Conservation (phyloP, 371 early-diverging fungal genomes). For the Mortierella sp. region DNA sequence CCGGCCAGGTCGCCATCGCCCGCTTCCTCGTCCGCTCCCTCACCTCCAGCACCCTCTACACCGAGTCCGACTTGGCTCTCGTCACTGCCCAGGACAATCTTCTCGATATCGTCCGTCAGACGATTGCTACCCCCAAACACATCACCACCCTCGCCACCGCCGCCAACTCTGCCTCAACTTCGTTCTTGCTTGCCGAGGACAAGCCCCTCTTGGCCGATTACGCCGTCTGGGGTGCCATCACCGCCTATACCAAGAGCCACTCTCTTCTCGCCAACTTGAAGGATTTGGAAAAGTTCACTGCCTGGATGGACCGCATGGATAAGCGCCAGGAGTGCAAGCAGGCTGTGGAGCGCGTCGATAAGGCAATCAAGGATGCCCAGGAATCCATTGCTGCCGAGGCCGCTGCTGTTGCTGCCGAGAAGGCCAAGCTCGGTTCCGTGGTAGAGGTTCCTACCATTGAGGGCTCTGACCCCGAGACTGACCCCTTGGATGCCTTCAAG, state of each 20-base stretch:
- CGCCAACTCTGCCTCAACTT: conserved; percentile 32
- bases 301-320: conserved; percentile 56
- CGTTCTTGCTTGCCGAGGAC: conserved; percentile 60
- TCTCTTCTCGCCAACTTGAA: conserved; percentile 48
- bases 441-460: conserved; percentile 52
- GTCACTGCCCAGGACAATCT: conserved; percentile 44
- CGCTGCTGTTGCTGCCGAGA: conserved; percentile 39
- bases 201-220: conserved; percentile 61
- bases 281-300: conserved; percentile 49
- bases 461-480: conserved; percentile 65
- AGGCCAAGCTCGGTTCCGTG: conserved; percentile 53
- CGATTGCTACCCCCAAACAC: conserved; percentile 44
- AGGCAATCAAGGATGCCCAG: conserved; percentile 56
- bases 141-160: conserved; percentile 49
- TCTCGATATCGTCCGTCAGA: conserved; percentile 55
- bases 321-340: conserved; percentile 38
- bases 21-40: conserved; percentile 59
- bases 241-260: conserved; percentile 55
- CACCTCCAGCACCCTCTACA: conserved; percentile 27
- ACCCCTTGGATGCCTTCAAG: conserved; percentile 70
- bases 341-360: conserved; percentile 55
- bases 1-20: conserved; percentile 54
- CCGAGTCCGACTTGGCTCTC: conserved; percentile 42
- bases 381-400: conserved; percentile 46
- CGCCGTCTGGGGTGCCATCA: conserved; percentile 64